Evolutionary conservation across 805 yeast genomes (phyloP), one percentile per base, ranked within the genome.

Genomic region (Wickerhamomyces ciferrii): DNA sequence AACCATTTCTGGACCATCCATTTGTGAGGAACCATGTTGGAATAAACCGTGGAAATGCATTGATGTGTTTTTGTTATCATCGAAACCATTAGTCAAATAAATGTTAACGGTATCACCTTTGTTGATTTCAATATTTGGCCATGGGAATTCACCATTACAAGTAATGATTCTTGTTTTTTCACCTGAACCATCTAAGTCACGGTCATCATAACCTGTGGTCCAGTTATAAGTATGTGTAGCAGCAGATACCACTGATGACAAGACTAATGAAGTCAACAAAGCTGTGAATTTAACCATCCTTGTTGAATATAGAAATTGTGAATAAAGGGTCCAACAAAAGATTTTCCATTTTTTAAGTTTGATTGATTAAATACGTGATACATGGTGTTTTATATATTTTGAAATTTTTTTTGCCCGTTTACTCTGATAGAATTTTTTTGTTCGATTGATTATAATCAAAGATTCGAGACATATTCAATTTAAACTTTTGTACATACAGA

Each of bases 21-120:
- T 85, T 61, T 76, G 83, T 56, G 63, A 72, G 15, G 91, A 68
- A 24, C 85, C 87, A 53, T 82, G 75, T 53, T 69, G 74, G 80
- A 86, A 94, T 62, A 94, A 61, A 47, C 99, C 99, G 68, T 92
- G 99, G 82, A 89, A 88, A 69, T 94, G 99, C 58, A 92, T 66
- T 7, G 92, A 69, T 37, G 96, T 87, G 68, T 27, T 27, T 5
- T 82, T 83, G 43, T 78, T 72, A 60, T 79, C 78, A 37, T 53
- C 55, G 46, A 91, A 78, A 27, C 88, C 89, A 61, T 94, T 94
- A 53, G 78, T 81, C 67, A 92, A 74, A 58, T 84, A 79, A 36
- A 89, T 69, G 47, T 83, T 65, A 43, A 94, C 74, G 14, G 84
- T 74, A 67, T 94, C 99, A 55, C 96, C 95, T 62, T 79, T 83